Evolutionary conservation across 164 flowering plant genomes (phyloP).

Genomic region (Dillenia suffruticosa): DNA sequence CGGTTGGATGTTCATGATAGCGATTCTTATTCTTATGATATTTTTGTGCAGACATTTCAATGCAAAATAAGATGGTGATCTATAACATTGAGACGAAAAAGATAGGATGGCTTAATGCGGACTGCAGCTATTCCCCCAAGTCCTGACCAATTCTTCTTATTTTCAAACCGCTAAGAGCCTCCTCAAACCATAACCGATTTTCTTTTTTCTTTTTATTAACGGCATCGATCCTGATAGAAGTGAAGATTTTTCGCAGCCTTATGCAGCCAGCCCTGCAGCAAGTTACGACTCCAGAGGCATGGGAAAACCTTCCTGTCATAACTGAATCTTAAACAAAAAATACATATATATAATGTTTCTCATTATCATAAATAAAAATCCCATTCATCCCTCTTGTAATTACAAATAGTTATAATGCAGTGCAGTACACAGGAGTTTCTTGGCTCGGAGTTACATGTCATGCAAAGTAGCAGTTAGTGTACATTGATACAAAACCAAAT

Average conservation of each 20-base stretch:
- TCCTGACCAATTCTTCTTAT: conserved; percentile 46
- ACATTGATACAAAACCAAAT: no score
- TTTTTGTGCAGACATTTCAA: conserved; percentile 46
- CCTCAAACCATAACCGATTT: conserved; percentile 25
- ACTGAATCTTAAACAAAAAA: no score
- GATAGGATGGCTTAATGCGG: conserved; percentile 70
- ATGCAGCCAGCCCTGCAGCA: conserved; percentile 18
- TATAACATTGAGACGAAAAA: conserved; percentile 71
- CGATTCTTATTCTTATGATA: not conserved
- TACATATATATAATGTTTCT: no score
- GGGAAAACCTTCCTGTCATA: not conserved
- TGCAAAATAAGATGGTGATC: conserved; percentile 69
- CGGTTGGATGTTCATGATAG: not conserved
- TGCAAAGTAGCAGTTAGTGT: no score
- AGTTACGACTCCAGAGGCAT: not conserved
- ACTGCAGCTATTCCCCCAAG: conserved; percentile 74
- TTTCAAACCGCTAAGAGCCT: conserved; percentile 14
- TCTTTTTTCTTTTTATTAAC: conserved; percentile 43
- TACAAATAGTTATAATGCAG: no score
- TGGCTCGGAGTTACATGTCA: no score
- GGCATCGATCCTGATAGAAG: conserved; percentile 35
- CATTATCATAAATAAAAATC: no score
- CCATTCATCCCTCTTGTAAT: no score
- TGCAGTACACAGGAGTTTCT: no score
- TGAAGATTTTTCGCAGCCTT: conserved; percentile 25